Conservation (phyloP, 2,329 filamentous ascomycete species). For the Fusarium pseudonygamai region DNA sequence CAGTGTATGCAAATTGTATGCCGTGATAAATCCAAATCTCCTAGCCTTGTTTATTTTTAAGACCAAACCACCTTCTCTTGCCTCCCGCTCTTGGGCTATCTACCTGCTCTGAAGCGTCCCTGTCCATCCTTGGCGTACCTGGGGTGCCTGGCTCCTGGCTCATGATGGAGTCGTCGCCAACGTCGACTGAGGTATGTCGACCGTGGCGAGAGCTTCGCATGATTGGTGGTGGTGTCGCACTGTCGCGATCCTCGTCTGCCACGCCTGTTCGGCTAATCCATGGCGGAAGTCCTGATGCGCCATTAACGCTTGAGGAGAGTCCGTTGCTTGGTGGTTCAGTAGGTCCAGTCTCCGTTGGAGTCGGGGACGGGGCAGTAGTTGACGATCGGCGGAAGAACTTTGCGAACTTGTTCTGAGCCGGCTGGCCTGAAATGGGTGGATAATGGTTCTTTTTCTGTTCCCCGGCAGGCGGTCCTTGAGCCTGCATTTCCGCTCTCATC, state of each 20-base stretch:
- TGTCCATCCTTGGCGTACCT: constrained; percentile 31
- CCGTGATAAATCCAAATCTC: constrained; percentile 27
- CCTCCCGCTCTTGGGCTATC: constrained; percentile 39
- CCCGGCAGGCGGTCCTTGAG: constrained; percentile 32
- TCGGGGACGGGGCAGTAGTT: constrained; percentile 43
- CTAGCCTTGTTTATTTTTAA: constrained; percentile 44
- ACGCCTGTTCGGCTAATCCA: constrained; percentile 50
- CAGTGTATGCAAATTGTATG: constrained; percentile 14
- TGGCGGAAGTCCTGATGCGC: constrained; percentile 52
- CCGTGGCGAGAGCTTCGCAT: constrained; percentile 54
- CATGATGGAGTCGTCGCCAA: constrained; percentile 11
- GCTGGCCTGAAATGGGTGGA: constrained; percentile 59
- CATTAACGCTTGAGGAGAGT: constrained; percentile 28
- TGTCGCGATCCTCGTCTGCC: constrained; percentile 54
- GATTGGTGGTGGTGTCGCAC: constrained; percentile 67
- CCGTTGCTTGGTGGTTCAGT: constrained; percentile 22
- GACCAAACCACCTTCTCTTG: constrained; percentile 51
- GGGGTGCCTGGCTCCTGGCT: constrained; percentile 30
- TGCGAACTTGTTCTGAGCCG: constrained; percentile 58
- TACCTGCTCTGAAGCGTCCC: constrained; percentile 21
- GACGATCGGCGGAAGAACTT: constrained; percentile 62
- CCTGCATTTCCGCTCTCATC: constrained; percentile 39
- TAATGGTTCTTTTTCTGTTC: constrained; percentile 56
- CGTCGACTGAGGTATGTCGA: constrained; percentile 42
- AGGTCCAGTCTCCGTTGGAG: constrained; percentile 18